phyloP scores from a whole-genome alignment of 441 rosid genomes.

The Flueggea neowawraea region DNA sequence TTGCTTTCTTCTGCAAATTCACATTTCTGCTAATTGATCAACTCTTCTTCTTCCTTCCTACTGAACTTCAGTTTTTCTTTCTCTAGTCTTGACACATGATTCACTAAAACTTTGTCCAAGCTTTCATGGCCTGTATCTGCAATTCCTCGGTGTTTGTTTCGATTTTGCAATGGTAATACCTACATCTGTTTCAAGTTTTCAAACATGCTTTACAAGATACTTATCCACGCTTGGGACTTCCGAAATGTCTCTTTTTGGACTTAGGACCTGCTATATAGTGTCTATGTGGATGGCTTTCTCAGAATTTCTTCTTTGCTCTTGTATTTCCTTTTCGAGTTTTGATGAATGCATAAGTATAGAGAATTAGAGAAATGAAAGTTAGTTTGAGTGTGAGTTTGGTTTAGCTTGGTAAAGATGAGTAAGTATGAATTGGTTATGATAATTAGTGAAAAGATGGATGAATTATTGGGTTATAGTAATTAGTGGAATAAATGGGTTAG shows the following conservation, averaged over 20 bases:
- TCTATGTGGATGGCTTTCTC: slow-evolving; percentile 26
- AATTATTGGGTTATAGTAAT: no score
- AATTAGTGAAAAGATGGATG: no score
- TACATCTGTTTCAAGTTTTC: slow-evolving; percentile 81
- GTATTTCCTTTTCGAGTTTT: slow-evolving; percentile 39
- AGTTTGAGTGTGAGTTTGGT: no score
- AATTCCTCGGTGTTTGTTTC: slow-evolving; percentile 26
- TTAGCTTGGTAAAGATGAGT: no score
- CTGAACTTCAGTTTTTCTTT: slow-evolving; percentile 49
- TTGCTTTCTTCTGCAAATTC: slow-evolving; percentile 22
- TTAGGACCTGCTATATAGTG: slow-evolving; percentile 28
- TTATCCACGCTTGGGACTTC: slow-evolving; percentile 76
- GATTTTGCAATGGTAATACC: neutral
- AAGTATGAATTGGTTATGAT: no score
- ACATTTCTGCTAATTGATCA: slow-evolving; percentile 36
- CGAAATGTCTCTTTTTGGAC: slow-evolving; percentile 12
- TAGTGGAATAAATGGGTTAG: no score
- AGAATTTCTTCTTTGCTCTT: slow-evolving; percentile 29
- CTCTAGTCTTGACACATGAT: slow-evolving; percentile 50
- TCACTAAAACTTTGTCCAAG: slow-evolving; percentile 59
- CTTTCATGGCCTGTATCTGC: slow-evolving; percentile 35
- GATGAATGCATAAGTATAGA: no score
- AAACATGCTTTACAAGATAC: slow-evolving; percentile 69
- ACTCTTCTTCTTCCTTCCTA: slow-evolving; percentile 28
- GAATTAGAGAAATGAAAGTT: no score